phyloP scores from a whole-genome alignment of 176 grass and related monocot genomes.

The Raddia guianensis region DNA sequence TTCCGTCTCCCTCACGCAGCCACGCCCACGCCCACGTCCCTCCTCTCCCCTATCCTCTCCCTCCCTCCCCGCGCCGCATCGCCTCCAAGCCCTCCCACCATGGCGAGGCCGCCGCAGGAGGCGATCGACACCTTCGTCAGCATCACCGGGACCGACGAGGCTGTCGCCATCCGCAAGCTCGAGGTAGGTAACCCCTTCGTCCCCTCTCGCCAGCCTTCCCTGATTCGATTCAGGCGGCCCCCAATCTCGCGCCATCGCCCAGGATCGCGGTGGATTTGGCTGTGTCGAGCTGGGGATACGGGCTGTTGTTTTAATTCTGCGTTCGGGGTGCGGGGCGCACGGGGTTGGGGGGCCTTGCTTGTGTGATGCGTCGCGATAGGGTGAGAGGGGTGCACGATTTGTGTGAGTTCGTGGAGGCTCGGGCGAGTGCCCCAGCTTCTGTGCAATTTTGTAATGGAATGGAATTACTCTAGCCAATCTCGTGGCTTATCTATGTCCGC shows the following conservation, averaged over 20 bases:
- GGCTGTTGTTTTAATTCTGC: background rate
- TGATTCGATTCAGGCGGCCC: background rate
- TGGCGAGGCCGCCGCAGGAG: constrained; percentile 78
- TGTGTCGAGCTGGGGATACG: background rate
- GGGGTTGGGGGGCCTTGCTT: constrained; percentile 16
- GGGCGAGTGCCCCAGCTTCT: background rate
- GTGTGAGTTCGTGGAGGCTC: constrained; percentile 15
- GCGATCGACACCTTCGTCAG: constrained; percentile 83
- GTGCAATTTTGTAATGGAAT: constrained; percentile 1
- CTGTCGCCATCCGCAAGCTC: constrained; percentile 73
- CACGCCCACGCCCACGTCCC: background rate
- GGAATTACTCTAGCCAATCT: constrained; percentile 10
- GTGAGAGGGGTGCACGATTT: constrained; percentile 33
- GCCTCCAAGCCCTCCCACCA: constrained; percentile 33
- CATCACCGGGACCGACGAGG: constrained; percentile 75
- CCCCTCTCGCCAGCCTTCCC: too few relatives aligned
- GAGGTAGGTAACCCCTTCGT: constrained; percentile 59
- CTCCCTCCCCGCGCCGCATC: background rate
- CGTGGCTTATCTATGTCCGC: background rate
- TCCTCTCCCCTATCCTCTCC: background rate
- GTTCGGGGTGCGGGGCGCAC: background rate
- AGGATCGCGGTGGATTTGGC: constrained; percentile 11
- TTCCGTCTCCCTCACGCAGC: constrained; percentile 9
- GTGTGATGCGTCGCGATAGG: constrained; percentile 11
- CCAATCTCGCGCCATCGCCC: background rate